Percentiles rank a stretch among this genome's conserved stretches.
Conservation (phyloP, 495 filamentous ascomycete species). For the Cenococcum geophilum region DNA sequence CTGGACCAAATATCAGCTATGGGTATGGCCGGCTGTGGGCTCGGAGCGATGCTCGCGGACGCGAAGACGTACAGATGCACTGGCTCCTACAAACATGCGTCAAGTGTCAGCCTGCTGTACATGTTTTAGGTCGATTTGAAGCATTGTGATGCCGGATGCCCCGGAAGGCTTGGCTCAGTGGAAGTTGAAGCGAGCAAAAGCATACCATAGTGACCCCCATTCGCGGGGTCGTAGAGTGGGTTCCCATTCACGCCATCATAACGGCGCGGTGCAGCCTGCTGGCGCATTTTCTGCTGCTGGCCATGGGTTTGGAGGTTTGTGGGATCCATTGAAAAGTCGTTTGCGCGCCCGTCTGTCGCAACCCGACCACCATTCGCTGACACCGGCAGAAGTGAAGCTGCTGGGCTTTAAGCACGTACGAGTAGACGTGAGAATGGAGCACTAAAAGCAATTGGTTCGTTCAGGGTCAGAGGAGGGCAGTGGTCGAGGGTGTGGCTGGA, state of each 20-base stretch:
- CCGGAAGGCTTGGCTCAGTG: conserved; percentile 2
- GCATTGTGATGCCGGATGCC: not conserved
- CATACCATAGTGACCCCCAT: conserved; percentile 87
- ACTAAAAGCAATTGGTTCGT: conserved; percentile 4
- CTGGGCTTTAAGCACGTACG: not conserved
- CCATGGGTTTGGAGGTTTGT: conserved; percentile 46
- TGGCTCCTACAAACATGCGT: conserved; percentile 55
- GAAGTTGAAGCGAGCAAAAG: conserved; percentile 22
- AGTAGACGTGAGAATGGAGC: not conserved
- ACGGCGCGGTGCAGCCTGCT: conserved; percentile 33
- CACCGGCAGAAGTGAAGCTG: not conserved
- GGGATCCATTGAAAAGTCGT: conserved; percentile 47
- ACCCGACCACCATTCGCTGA: conserved; percentile 3
- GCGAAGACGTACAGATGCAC: conserved; percentile 60
- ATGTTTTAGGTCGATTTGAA: not conserved
- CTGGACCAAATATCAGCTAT: conserved; percentile 37
- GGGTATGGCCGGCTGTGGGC: not conserved
- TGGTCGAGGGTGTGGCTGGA: conserved; percentile 16
- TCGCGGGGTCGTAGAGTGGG: conserved; percentile 69
- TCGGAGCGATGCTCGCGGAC: conserved; percentile 20
- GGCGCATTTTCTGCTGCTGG: conserved; percentile 49
- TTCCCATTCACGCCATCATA: conserved; percentile 41
- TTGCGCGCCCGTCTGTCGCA: conserved; percentile 6
- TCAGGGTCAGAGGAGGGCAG: conserved; percentile 11
- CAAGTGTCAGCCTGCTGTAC: conserved; percentile 18